Evolutionary conservation across 2,329 filamentous ascomycete species (phyloP).

Genomic region (Colletotrichum sp.): DNA sequence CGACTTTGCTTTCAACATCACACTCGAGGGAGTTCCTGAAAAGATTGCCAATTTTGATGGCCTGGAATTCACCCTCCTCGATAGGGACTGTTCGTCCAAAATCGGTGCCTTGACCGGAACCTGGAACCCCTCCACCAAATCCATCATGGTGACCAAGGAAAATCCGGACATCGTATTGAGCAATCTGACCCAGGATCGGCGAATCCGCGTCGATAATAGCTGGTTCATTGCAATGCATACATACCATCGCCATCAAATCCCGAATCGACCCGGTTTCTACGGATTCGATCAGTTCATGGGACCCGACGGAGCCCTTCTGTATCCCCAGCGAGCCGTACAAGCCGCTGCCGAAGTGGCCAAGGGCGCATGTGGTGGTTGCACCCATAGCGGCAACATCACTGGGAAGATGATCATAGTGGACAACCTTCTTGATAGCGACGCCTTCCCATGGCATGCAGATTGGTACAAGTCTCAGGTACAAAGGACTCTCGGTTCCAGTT

Average conservation of each 20-base stretch:
- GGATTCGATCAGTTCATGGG: slow-evolving; percentile 22
- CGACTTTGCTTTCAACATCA: background rate
- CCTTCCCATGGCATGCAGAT: slow-evolving; percentile 26
- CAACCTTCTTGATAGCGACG: slow-evolving; percentile 24
- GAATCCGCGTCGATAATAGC: slow-evolving; percentile 14
- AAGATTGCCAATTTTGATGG: accelerated
- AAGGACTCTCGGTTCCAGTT: background rate
- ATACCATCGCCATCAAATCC: slow-evolving; percentile 21
- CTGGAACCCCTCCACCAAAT: background rate
- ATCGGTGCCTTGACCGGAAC: background rate
- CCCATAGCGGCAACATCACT: slow-evolving; percentile 18
- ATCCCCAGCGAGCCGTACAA: slow-evolving; percentile 13
- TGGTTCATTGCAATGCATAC: slow-evolving; percentile 6
- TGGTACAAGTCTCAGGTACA: slow-evolving; percentile 24
- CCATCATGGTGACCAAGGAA: background rate
- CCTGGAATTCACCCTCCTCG: background rate
- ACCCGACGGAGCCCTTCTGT: background rate
- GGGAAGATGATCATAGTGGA: slow-evolving; percentile 26
- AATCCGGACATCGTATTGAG: background rate
- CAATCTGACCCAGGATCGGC: background rate
- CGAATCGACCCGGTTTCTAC: background rate
- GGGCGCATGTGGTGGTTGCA: background rate
- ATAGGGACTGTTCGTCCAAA: background rate
- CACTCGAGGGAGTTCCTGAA: background rate
- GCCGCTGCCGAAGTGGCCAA: background rate